A percentile compares a stretch with the other conserved stretches of the same genome.
These are phyloP conservation scores for Alternaria sp. DNA, from an alignment of 2,329 filamentous ascomycete genomes.

Conservation along the genomic window DNA sequence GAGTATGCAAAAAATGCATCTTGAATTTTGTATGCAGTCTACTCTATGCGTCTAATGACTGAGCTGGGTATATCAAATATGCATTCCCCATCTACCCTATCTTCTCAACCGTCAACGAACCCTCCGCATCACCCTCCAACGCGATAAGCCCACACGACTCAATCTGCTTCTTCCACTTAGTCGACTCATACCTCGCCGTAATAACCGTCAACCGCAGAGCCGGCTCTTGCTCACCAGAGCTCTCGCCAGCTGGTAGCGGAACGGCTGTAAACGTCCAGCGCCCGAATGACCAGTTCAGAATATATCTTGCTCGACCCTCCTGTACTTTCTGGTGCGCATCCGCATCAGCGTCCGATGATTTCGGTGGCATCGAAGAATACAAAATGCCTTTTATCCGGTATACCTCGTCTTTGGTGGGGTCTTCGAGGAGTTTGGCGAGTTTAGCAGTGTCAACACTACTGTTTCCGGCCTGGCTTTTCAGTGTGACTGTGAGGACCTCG, in stretches of 20 bases:
- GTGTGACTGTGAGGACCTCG: slow-evolving; percentile 83
- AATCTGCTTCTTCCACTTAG: slow-evolving; percentile 77
- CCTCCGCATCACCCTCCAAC: slow-evolving; percentile 29
- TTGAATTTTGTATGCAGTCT: not conserved
- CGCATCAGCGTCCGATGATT: slow-evolving; percentile 52
- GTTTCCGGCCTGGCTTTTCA: slow-evolving; percentile 58
- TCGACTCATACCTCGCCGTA: slow-evolving; percentile 73
- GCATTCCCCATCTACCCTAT: slow-evolving; percentile 2
- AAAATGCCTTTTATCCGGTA: slow-evolving; percentile 88
- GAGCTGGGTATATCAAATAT: not conserved
- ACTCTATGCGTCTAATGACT: not conserved
- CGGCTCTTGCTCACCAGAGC: slow-evolving; percentile 55
- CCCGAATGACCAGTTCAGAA: slow-evolving; percentile 98
- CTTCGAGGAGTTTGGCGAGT: slow-evolving; percentile 62
- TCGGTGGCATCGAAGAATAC: slow-evolving; percentile 53
- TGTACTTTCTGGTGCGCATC: slow-evolving; percentile 44
- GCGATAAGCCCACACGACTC: slow-evolving; percentile 59
- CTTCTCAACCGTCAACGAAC: slow-evolving; percentile 30
- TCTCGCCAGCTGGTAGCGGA: slow-evolving; percentile 44
- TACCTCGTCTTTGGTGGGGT: slow-evolving; percentile 88
- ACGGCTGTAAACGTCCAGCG: slow-evolving; percentile 87
- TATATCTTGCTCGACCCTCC: slow-evolving; percentile 66
- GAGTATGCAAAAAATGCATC: not conserved
- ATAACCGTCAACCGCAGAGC: slow-evolving; percentile 77
- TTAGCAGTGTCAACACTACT: slow-evolving; percentile 67